Evolutionary conservation across 768 basidiomycete genomes (phyloP), one percentile per base, ranked within the genome.

Genomic region (Hortiboletus campestris): DNA sequence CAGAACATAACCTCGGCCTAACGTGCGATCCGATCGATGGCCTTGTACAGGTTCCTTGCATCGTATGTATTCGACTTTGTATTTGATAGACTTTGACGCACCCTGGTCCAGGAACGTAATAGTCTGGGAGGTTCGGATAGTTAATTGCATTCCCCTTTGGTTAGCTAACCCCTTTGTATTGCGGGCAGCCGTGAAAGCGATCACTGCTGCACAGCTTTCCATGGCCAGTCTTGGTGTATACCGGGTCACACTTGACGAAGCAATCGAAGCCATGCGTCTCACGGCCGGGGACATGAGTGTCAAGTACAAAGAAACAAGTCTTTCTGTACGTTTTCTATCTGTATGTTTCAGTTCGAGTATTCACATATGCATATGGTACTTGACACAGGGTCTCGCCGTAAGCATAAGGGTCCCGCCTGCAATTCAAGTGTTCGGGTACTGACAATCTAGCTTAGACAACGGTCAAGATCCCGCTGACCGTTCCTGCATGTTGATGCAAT

Each of bases 11-110:
- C 64, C 76, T 92, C 14, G 91, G 91, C 3, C 71, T 98, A 53
- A 98, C 95, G 2, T 98, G 95, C 66, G 94, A 97, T 71, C 95
- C 95, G 6, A 91, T 94, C 53, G 91, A 92, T 61, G 93, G 94
- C 0, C 79, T 95, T 12, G 94, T 96, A 3, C 93, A 97, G 69
- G 92, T 97, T 9, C 95, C 95, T 7, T 98, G 96, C 68, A 97
- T 97, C 55, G 94, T 94, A 72, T 65, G 58, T 60, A 20, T 41
- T 48, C 16, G 9, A 32, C 11, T 56, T 53, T 25, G 20, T 46
- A 32, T 49, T 31, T 29, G 28, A 53, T 40, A 29, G 13, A n/a
- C 35, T 48, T 14, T 63, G 29, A 59, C 51, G 8, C 16, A 49
- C 12, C 42, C 13, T 42, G 41, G 10, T 51, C 6, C 61, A 88